Conservation (phyloP, 768 basidiomycete species). For the Tylopilus sp. region DNA sequence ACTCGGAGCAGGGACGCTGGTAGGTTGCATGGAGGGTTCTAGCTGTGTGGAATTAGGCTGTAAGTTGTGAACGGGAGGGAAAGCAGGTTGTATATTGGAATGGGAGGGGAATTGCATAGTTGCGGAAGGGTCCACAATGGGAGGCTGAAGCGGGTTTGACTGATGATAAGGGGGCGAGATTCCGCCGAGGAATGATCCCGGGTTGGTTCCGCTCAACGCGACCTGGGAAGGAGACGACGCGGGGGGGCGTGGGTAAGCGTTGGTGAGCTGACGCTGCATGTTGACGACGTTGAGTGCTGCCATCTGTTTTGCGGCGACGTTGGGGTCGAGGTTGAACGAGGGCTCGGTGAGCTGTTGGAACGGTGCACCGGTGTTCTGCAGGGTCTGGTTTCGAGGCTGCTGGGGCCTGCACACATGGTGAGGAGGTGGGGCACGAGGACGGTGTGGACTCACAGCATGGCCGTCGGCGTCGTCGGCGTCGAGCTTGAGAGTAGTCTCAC, state of each 20-base stretch:
- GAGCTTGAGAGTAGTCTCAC: conserved; percentile 17
- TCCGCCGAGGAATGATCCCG: conserved; percentile 67
- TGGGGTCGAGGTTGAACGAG: conserved; percentile 58
- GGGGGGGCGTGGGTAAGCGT: conserved; percentile 47
- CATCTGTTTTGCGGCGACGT: conserved; percentile 75
- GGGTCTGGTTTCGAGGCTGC: conserved; percentile 27
- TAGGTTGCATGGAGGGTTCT: conserved; percentile 43
- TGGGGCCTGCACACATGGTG: conserved; percentile 38
- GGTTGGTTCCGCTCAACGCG: conserved; percentile 53
- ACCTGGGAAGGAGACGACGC: conserved; percentile 35
- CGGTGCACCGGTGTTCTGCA: conserved; percentile 15
- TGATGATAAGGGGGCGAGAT: conserved; percentile 36
- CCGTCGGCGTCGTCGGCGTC: conserved; percentile 19
- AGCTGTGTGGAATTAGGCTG: conserved; percentile 36
- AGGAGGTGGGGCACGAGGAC: neutral
- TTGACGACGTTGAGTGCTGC: conserved; percentile 67
- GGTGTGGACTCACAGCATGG: conserved; percentile 32
- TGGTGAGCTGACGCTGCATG: conserved; percentile 46
- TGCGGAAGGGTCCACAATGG: conserved; percentile 37
- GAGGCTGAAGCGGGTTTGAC: conserved; percentile 33
- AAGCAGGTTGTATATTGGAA: conserved; percentile 45
- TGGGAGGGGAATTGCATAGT: conserved; percentile 43
- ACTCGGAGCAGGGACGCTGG: conserved; percentile 29
- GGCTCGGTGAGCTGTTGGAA: conserved; percentile 32
- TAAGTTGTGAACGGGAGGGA: conserved; percentile 36